Evolutionary conservation across 345 rosid genomes (phyloP).

Genomic region (Euphorbia tirucalli): DNA sequence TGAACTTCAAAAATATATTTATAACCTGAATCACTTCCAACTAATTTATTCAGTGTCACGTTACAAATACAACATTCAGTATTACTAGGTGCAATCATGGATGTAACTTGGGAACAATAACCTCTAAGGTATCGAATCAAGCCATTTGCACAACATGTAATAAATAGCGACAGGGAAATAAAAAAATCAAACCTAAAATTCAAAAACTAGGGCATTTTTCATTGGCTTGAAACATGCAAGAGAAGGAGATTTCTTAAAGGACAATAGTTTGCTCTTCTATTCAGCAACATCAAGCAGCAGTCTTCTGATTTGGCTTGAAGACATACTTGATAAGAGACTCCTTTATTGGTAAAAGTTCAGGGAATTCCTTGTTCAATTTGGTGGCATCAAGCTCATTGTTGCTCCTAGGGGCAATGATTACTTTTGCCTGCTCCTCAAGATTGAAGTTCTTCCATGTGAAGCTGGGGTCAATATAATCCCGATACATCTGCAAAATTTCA

Average conservation of each 20-base stretch:
- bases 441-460: constrained; percentile 88
- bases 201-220: neutral
- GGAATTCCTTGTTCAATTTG: constrained; percentile 78
- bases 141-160: constrained; percentile 25
- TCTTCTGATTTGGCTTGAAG: constrained; percentile 76
- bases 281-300: constrained; percentile 25
- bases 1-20: constrained; percentile 1
- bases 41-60: constrained; percentile 33
- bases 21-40: constrained; percentile 23
- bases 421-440: constrained; percentile 88
- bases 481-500: constrained; percentile 84
- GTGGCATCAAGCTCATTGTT: constrained; percentile 84
- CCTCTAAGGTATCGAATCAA: constrained; percentile 16
- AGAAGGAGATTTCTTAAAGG: neutral
- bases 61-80: constrained; percentile 30
- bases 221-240: too few relatives aligned
- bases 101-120: constrained; percentile 14
- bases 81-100: constrained; percentile 25
- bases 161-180: constrained; percentile 13
- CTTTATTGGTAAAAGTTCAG: constrained; percentile 74
- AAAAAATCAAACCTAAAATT: constrained; percentile 23
- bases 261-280: neutral
- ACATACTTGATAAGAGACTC: constrained; percentile 76
- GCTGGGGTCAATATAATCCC: constrained; percentile 54
- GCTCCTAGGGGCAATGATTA: constrained; percentile 84